Conservation (phyloP, 192 early-diverging fungal genomes). For the Podila minutissima region DNA sequence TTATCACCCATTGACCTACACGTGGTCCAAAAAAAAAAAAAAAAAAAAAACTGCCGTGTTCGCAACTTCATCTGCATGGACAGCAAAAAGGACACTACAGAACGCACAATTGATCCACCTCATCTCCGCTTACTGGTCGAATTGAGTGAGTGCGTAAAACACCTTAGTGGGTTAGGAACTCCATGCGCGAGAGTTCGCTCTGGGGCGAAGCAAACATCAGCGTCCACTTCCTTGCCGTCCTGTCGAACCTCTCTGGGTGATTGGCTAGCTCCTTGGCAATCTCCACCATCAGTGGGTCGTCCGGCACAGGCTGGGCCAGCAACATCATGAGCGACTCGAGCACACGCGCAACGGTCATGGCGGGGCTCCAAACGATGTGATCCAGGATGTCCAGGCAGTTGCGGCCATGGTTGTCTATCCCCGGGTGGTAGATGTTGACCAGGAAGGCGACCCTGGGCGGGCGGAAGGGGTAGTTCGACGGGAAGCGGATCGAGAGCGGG, state of each 20-base stretch:
- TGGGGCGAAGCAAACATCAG: neutral
- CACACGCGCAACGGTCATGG: neutral
- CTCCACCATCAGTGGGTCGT: neutral
- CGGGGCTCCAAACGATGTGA: neutral
- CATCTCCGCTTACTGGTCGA: too few species aligned
- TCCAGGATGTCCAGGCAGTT: neutral
- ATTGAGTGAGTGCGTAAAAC: too few species aligned
- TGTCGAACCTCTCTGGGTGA: neutral
- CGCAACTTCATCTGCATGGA: too few species aligned
- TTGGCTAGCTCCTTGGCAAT: neutral
- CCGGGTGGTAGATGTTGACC: conserved; percentile 18
- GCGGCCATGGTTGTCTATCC: conserved; percentile 18
- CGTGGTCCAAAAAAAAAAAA: too few species aligned
- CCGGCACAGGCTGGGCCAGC: neutral
- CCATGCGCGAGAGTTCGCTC: too few species aligned
- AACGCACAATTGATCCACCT: too few species aligned
- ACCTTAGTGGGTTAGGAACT: too few species aligned
- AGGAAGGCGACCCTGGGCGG: neutral
- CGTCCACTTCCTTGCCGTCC: neutral
- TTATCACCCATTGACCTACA: too few species aligned
- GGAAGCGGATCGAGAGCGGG: neutral
- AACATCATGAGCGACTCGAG: neutral
- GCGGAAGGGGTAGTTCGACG: neutral
- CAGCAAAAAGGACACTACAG: too few species aligned
- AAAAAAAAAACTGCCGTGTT: too few species aligned